Evolutionary conservation across 2,329 filamentous ascomycete species (phyloP).

Genomic region (Penicillium sp.): DNA sequence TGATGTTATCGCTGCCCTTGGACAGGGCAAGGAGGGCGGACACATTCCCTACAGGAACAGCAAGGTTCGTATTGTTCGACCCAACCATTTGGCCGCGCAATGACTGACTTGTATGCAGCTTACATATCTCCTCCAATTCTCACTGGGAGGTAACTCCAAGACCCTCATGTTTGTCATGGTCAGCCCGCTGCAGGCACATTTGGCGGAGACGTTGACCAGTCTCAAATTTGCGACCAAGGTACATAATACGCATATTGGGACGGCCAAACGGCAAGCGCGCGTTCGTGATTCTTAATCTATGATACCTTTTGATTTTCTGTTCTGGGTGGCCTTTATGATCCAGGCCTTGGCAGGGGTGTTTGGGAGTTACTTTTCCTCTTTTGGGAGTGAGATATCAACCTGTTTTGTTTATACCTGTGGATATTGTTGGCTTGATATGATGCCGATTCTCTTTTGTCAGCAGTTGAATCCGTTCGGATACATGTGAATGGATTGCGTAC

Average conservation of each 20-base stretch:
- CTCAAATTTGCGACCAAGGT: conserved; percentile 94
- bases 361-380: too few relatives aligned
- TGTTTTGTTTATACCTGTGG: too few relatives aligned
- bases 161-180: conserved; percentile 99
- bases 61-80: conserved; percentile 52
- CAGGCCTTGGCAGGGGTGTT: too few relatives aligned
- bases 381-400: too few relatives aligned
- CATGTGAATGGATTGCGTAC: too few relatives aligned
- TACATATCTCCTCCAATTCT: conserved; percentile 90
- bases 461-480: too few relatives aligned
- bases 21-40: conserved; percentile 63
- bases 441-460: too few relatives aligned
- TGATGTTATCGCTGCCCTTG: conserved; percentile 90
- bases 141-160: conserved; percentile 86
- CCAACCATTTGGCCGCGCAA: background rate
- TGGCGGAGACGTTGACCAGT: conserved; percentile 88
- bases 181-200: conserved; percentile 77
- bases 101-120: conserved; percentile 44
- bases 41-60: conserved; percentile 94
- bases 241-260: conserved; percentile 78
- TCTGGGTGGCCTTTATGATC: too few relatives aligned
- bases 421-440: too few relatives aligned
- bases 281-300: conserved; percentile 29
- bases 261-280: conserved; percentile 51
- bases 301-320: conserved; percentile 19